Base-by-base conservation (phyloP, 2,329 filamentous ascomycete species). In the Pyrenophora teres region DNA sequence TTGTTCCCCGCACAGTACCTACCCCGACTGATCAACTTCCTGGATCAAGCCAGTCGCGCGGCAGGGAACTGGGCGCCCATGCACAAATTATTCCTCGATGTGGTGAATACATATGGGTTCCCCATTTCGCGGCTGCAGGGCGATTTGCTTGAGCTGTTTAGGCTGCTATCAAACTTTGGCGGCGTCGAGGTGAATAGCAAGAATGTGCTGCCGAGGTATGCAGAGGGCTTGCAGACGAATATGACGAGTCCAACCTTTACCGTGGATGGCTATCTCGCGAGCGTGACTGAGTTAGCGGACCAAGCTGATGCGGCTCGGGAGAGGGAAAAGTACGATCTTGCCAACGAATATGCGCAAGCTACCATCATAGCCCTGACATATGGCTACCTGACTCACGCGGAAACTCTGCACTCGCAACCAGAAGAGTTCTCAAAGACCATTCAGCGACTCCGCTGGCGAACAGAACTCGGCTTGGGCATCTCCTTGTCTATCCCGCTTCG, bases 1-100 rank as follows among this genome's bases (percentile, higher is more conserved):
- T 60, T 73, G 48, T 73, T 73, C 23, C 70, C 70, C 0, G 69
- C 69, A 1, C 69, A 72, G 23, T 73, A 73, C 31, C 55, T 73
- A 0, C 70, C 70, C 0, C 62, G 70, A 0, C 47, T 73, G n/a
- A 63, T 73, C 38, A 68, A 70, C 49, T 73, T 72, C 56, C 49
- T 71, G 18, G 57, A 65, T n/a, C 59, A 67, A 37, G 67, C 66
- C 4, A 60, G 56, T 31, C 23, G 50, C 3, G 54, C 66, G 2
- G 60, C 60, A 0, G 47, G 41, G 8, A 46, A 54, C 0, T 73
- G 70, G 70, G 63, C 64, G 6, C 54, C 50, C 0, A 37, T 31
- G 0, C 69, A 70, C 15, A 41, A 50, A 0, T 43, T 73, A 2
- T 63, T 60, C 43, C 49, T 72, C 13, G 54, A 44, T 7, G 50